Percentiles rank a stretch among this genome's conserved stretches.
Conservation (phyloP, 1,284 basidiomycete genomes). For the Ceratobasidium sp. region DNA sequence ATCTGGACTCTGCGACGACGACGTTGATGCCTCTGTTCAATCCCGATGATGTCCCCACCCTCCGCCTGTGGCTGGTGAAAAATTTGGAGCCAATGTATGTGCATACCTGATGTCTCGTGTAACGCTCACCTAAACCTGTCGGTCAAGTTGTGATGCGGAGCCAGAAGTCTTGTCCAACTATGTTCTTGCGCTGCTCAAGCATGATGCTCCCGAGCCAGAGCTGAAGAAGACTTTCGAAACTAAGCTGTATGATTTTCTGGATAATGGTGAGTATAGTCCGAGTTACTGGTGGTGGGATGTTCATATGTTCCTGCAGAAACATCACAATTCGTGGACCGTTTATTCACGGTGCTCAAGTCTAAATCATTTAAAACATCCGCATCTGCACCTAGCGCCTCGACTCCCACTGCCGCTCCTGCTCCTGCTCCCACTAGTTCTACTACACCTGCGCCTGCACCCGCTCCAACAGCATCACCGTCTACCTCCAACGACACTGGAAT, state of each 20-base stretch:
- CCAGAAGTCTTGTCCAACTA: slow-evolving; percentile 94
- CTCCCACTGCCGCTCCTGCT: slow-evolving; percentile 50
- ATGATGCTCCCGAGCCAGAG: slow-evolving; percentile 85
- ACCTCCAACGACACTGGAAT: slow-evolving; percentile 68
- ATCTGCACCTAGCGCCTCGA: slow-evolving; percentile 49
- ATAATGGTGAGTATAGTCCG: slow-evolving; percentile 70
- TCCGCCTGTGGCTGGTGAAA: slow-evolving; percentile 84
- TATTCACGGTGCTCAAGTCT: slow-evolving; percentile 82
- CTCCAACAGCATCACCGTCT: slow-evolving; percentile 46
- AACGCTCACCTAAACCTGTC: slow-evolving; percentile 21
- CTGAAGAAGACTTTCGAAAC: slow-evolving; percentile 80
- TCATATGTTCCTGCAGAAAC: slow-evolving; percentile 66
- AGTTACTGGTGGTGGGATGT: slow-evolving; percentile 3
- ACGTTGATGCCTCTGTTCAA: slow-evolving; percentile 64
- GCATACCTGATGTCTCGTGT: slow-evolving; percentile 40
- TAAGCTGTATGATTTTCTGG: slow-evolving; percentile 92
- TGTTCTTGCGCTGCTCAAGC: slow-evolving; percentile 92
- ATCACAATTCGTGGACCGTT: slow-evolving; percentile 79
- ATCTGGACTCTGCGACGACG: slow-evolving; percentile 35
- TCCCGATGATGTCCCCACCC: slow-evolving; percentile 66
- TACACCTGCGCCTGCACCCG: slow-evolving; percentile 51
- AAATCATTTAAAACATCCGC: slow-evolving; percentile 80
- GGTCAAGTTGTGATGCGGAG: slow-evolving; percentile 90
- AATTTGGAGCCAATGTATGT: slow-evolving; percentile 87
- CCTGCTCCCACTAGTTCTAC: slow-evolving; percentile 50